phyloP scores from a whole-genome alignment of 108 stramenopile genomes.

The Skeletonema menzelii region DNA sequence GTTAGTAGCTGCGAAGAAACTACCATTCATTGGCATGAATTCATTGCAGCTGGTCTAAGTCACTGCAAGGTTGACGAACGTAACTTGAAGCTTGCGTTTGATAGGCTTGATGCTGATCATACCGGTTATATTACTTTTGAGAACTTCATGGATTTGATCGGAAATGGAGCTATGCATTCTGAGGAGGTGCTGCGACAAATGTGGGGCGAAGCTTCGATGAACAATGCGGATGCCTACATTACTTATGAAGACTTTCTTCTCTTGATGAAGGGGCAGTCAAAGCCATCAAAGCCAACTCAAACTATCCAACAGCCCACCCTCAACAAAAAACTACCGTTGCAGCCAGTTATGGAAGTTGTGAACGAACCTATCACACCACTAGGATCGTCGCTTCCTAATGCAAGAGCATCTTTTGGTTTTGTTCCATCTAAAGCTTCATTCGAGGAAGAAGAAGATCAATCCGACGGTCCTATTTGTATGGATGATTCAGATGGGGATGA shows the following conservation, averaged over 20 bases:
- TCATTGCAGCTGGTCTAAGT: conserved; percentile 82
- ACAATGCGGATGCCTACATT: conserved; percentile 41
- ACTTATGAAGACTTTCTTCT: conserved; percentile 67
- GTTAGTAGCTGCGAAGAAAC: conserved; percentile 51
- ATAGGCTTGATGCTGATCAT: conserved; percentile 78
- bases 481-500: conserved; percentile 34
- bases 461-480: conserved; percentile 32
- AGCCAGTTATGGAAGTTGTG: conserved; percentile 2
- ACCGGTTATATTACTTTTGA: conserved; percentile 76
- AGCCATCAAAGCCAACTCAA: conserved; percentile 18
- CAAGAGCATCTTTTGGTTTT: neutral
- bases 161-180: conserved; percentile 52
- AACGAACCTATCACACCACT: neutral
- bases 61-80: conserved; percentile 82
- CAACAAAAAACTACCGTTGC: neutral
- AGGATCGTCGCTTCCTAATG: neutral
- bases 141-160: conserved; percentile 76
- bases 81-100: conserved; percentile 80
- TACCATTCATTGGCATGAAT: conserved; percentile 86
- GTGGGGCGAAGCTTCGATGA: conserved; percentile 53
- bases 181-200: conserved; percentile 65
- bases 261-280: conserved; percentile 62
- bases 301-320: neutral
- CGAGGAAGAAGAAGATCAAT: conserved; percentile 12
- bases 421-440: conserved; percentile 34